Evolutionary conservation across 352 stramenopile genomes (phyloP).

Genomic region (Plasmopara viticola): DNA sequence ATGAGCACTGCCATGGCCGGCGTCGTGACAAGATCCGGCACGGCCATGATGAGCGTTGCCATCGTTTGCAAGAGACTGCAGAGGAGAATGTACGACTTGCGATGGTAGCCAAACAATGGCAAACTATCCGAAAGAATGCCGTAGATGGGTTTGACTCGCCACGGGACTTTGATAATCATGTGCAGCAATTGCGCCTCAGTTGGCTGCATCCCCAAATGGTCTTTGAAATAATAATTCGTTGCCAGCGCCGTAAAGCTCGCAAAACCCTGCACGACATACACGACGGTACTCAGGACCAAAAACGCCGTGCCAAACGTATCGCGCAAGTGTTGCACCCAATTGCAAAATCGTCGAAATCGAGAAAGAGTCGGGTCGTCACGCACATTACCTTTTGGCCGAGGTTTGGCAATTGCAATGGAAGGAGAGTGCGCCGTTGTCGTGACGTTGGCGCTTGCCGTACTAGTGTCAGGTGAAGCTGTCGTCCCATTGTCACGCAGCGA

Average conservation of each 20-base stretch:
- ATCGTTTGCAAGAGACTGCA: constrained; percentile 63
- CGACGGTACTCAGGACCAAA: constrained; percentile 59
- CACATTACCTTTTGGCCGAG: constrained; percentile 1
- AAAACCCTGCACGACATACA: constrained; percentile 94
- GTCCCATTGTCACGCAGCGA: constrained; percentile 1
- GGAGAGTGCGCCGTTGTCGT: constrained; percentile 7
- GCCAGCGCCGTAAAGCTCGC: constrained; percentile 88
- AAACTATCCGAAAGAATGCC: constrained; percentile 94
- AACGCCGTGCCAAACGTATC: constrained; percentile 69
- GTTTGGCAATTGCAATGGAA: constrained; percentile 6
- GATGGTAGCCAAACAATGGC: constrained; percentile 90
- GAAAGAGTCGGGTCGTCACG: constrained; percentile 16
- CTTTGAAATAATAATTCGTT: constrained; percentile 96
- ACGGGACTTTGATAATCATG: constrained; percentile 91
- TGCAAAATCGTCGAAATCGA: constrained; percentile 26
- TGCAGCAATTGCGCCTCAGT: constrained; percentile 89
- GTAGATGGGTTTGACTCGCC: constrained; percentile 95
- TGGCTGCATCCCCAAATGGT: constrained; percentile 91
- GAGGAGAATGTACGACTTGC: constrained; percentile 93
- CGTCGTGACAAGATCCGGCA: constrained; percentile 51
- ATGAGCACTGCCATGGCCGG: constrained; percentile 43
- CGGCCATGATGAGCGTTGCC: constrained; percentile 51
- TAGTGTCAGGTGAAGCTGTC: constrained; percentile 6
- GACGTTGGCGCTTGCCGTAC: constrained; percentile 6
- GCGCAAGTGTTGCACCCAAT: constrained; percentile 46